A percentile compares a stretch with the other conserved stretches of the same genome.
phyloP scores from a whole-genome alignment of 2,329 filamentous ascomycete genomes.

The Beauveria sp. region DNA sequence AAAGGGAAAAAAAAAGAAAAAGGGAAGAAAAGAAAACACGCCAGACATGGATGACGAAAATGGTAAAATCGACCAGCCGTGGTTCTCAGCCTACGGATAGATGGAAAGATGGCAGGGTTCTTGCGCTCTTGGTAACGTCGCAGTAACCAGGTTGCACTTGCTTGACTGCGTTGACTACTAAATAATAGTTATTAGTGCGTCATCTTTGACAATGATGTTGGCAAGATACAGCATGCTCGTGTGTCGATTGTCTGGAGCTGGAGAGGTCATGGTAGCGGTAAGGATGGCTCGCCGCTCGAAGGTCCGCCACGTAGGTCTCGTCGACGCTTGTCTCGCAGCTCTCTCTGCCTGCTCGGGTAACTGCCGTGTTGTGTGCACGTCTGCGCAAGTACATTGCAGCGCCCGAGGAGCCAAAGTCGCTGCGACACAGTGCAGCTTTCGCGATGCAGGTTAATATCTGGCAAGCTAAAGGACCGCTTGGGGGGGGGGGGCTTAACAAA shows the following conservation, averaged over 20 bases:
- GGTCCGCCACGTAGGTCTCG: too few species aligned
- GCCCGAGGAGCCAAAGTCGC: too few species aligned
- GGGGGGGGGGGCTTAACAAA: too few species aligned
- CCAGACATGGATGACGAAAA: constrained; percentile 1
- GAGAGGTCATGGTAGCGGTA: background rate
- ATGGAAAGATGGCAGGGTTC: background rate
- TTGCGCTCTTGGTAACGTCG: background rate
- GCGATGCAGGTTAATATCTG: too few species aligned
- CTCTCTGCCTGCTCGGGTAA: too few species aligned
- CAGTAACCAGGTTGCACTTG: background rate
- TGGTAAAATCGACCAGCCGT: background rate
- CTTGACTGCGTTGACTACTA: background rate
- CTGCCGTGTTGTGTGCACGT: too few species aligned
- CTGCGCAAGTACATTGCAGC: too few species aligned
- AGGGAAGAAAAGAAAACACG: background rate
- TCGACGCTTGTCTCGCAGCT: too few species aligned
- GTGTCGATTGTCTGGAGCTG: background rate
- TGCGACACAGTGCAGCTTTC: too few species aligned
- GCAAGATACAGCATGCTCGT: background rate
- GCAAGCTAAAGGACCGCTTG: too few species aligned
- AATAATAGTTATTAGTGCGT: background rate
- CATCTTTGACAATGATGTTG: background rate
- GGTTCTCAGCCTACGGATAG: background rate
- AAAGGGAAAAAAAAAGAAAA: background rate
- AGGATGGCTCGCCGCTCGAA: background rate